Percentiles rank a stretch among this genome's conserved stretches.
These are phyloP conservation scores for Jamesozyma rosinii DNA, from an alignment of 805 yeast genomes.

Conservation along the genomic window DNA sequence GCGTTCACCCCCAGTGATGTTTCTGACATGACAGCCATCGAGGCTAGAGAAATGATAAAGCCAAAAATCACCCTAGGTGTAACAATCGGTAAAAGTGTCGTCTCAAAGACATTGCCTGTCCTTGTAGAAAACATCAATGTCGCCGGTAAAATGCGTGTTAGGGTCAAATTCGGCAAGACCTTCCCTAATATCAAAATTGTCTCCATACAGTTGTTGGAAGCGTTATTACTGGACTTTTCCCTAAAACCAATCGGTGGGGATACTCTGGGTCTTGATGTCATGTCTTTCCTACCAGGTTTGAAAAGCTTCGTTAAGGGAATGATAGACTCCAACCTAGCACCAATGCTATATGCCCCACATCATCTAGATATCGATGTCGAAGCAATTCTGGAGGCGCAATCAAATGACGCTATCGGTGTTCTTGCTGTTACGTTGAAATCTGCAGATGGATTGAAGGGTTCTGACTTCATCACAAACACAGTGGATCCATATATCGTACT, in stretches of 20 bases:
- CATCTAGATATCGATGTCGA: slow-evolving; percentile 67
- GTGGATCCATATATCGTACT: slow-evolving; percentile 53
- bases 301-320: slow-evolving; percentile 59
- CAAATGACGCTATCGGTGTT: slow-evolving; percentile 63
- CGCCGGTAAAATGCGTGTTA: slow-evolving; percentile 59
- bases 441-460: slow-evolving; percentile 40
- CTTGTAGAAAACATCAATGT: slow-evolving; percentile 74
- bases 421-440: slow-evolving; percentile 53
- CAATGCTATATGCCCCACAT: slow-evolving; percentile 77
- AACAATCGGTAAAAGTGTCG: slow-evolving; percentile 70
- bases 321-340: slow-evolving; percentile 62
- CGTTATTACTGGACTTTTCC: slow-evolving; percentile 69
- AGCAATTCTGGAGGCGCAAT: slow-evolving; percentile 53
- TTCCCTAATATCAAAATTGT: slow-evolving; percentile 76
- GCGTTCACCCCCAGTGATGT: slow-evolving; percentile 75
- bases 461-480: slow-evolving; percentile 33
- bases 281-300: slow-evolving; percentile 77
- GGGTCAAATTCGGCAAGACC: slow-evolving; percentile 48
- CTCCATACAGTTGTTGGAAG: slow-evolving; percentile 63
- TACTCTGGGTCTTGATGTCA: slow-evolving; percentile 74
- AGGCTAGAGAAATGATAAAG: slow-evolving; percentile 57
- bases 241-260: slow-evolving; percentile 86
- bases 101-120: slow-evolving; percentile 67
- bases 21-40: slow-evolving; percentile 73
- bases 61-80: slow-evolving; percentile 79